phyloP scores from a whole-genome alignment of 352 stramenopile species.

The Thraustochytrium sp. region DNA sequence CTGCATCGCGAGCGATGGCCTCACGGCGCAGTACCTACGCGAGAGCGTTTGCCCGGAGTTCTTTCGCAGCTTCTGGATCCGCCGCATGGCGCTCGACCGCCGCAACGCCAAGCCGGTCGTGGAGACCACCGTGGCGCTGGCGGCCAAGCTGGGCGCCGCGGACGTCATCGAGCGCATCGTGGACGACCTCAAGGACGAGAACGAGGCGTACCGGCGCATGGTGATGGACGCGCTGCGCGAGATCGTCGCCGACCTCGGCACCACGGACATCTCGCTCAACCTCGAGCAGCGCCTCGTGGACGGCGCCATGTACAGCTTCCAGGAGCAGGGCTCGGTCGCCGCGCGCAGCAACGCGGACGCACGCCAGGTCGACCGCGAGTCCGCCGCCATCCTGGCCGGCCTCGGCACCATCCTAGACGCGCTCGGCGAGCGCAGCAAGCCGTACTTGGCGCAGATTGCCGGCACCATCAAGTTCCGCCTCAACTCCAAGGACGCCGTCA shows the following conservation, averaged over 20 bases:
- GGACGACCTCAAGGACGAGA: conserved; percentile 98
- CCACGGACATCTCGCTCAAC: conserved; percentile 88
- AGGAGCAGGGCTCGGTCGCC: conserved; percentile 80
- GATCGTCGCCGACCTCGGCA: conserved; percentile 94
- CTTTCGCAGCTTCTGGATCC: conserved; percentile 98
- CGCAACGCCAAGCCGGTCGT: conserved; percentile 97
- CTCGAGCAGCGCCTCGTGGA: conserved; percentile 99
- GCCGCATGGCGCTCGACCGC: conserved; percentile 92
- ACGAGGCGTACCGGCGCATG: conserved; percentile 96
- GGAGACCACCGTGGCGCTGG: conserved; percentile 95
- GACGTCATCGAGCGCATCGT: conserved; percentile 95
- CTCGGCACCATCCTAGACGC: conserved; percentile 97
- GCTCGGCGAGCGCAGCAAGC: conserved; percentile 91
- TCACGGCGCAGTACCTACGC: conserved; percentile 94
- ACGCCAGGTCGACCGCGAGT: conserved; percentile 52
- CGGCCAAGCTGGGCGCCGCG: conserved; percentile 97
- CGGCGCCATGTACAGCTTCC: conserved; percentile 97
- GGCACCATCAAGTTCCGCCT: conserved; percentile 98
- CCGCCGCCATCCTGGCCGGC: conserved; percentile 90
- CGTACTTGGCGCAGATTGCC: conserved; percentile 97
- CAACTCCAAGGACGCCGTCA: conserved; percentile 96
- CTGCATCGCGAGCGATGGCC: conserved; percentile 94
- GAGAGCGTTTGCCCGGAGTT: conserved; percentile 97
- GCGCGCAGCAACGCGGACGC: conserved; percentile 60
- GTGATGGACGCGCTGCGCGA: conserved; percentile 98